phyloP scores from a whole-genome alignment of 2,329 filamentous ascomycete genomes.

The Helminthosporium solani region DNA sequence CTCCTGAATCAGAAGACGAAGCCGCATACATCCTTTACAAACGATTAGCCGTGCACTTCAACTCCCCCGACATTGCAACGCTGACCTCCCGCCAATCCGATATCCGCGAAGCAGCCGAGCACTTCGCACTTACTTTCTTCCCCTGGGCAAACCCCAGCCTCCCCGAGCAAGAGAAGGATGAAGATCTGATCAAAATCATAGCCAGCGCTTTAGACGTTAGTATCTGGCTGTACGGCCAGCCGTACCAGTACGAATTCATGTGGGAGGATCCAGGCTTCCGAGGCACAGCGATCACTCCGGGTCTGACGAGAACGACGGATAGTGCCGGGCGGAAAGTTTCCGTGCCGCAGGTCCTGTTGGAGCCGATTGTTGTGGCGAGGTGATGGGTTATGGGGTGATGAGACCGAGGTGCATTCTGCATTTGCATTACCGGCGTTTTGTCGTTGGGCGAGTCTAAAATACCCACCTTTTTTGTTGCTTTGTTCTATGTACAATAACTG shows the following conservation, averaged over 20 bases:
- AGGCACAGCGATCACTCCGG: slow-evolving; percentile 25
- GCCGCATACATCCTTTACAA: slow-evolving; percentile 28
- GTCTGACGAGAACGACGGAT: slow-evolving; percentile 16
- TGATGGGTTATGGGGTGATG: not conserved
- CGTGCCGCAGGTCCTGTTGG: slow-evolving; percentile 8
- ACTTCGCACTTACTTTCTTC: slow-evolving; percentile 38
- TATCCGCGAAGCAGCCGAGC: slow-evolving; percentile 37
- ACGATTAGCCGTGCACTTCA: slow-evolving; percentile 29
- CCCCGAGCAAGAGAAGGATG: slow-evolving; percentile 31
- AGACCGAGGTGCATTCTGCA: not conserved
- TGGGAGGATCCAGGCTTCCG: slow-evolving; percentile 28
- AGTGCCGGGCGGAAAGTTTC: slow-evolving; percentile 3
- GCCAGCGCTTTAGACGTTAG: slow-evolving; percentile 24
- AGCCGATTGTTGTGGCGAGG: slow-evolving; percentile 5
- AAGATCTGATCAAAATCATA: slow-evolving; percentile 29
- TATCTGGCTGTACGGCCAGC: slow-evolving; percentile 34
- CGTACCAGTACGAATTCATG: slow-evolving; percentile 24
- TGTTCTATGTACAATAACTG: too few relatives aligned
- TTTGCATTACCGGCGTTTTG: not conserved
- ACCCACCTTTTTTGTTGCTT: not conserved
- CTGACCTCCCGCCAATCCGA: slow-evolving; percentile 14
- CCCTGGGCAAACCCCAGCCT: slow-evolving; percentile 35
- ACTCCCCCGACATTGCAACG: slow-evolving; percentile 13
- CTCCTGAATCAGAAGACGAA: slow-evolving; percentile 11
- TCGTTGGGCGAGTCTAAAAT: not conserved